Evolutionary conservation across 2,329 filamentous ascomycete genomes (phyloP).

Genomic region (Neofusicoccum cordaticola): DNA sequence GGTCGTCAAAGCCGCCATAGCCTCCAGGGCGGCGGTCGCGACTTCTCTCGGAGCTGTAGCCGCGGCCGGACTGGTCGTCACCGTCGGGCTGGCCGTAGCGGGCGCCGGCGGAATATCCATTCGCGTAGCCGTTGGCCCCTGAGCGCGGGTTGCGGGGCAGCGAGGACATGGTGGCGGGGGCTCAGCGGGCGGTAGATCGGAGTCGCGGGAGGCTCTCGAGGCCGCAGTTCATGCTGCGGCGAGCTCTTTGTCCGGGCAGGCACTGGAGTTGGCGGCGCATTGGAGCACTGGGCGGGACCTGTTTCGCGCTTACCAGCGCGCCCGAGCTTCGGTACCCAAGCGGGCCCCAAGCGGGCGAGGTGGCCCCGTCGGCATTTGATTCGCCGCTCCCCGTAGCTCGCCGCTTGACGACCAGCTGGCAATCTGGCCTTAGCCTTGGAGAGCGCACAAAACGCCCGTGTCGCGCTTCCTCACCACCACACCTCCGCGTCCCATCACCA

Average conservation of each 20-base stretch:
- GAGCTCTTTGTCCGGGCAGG: slow-evolving; percentile 9
- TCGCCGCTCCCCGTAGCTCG: slow-evolving; percentile 1
- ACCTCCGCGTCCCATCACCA: slow-evolving; percentile 14
- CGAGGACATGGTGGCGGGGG: slow-evolving; percentile 33
- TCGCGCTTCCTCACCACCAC: slow-evolving; percentile 16
- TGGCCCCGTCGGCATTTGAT: slow-evolving; percentile 12
- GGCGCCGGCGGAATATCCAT: slow-evolving; percentile 31
- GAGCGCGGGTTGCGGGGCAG: slow-evolving; percentile 30
- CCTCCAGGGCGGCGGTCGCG: slow-evolving; percentile 37
- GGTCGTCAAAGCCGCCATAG: slow-evolving; percentile 34
- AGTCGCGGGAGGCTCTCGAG: neutral
- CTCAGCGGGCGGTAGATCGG: neutral
- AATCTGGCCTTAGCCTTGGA: slow-evolving; percentile 16
- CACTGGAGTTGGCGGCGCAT: neutral
- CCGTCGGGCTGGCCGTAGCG: slow-evolving; percentile 33
- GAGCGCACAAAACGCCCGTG: slow-evolving; percentile 17
- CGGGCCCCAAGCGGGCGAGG: neutral
- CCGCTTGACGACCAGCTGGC: slow-evolving; percentile 12
- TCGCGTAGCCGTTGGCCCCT: slow-evolving; percentile 38
- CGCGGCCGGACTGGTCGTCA: slow-evolving; percentile 26
- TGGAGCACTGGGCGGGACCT: slow-evolving; percentile 7
- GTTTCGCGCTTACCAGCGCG: slow-evolving; percentile 9
- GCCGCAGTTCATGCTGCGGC: slow-evolving; percentile 15
- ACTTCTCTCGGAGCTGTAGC: slow-evolving; percentile 16
- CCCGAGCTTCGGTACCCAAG: slow-evolving; percentile 1